Evolutionary conservation across 2,329 filamentous ascomycete genomes (phyloP).

Genomic region (Calonectria honghensis): DNA sequence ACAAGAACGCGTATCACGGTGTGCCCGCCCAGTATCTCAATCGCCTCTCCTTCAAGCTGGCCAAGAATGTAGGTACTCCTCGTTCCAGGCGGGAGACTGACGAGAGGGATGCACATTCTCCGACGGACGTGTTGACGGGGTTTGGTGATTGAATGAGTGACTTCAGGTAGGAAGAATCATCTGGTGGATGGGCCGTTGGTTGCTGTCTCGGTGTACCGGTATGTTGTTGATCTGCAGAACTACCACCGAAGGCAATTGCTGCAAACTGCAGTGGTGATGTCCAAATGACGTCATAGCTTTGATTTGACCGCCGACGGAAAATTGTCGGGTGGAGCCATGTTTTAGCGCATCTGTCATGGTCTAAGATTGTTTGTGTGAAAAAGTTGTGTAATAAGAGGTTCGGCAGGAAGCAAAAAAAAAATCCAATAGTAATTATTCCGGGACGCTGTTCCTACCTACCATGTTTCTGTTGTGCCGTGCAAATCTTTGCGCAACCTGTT

Average conservation of each 20-base stretch:
- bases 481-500: neutral
- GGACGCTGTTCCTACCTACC: neutral
- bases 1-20: neutral
- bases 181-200: neutral
- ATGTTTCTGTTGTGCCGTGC: neutral
- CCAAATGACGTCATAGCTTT: neutral
- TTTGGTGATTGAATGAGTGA: neutral
- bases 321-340: neutral
- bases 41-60: conserved; percentile 5
- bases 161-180: neutral
- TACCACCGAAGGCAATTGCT: neutral
- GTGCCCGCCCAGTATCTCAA: neutral
- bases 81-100: neutral
- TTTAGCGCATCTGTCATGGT: neutral
- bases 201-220: neutral
- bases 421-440: neutral
- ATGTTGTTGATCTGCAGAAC: neutral
- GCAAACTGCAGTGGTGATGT: neutral
- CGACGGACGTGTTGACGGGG: too few species aligned
- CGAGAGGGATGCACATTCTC: neutral
- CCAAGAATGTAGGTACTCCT: neutral
- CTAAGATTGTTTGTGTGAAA: neutral
- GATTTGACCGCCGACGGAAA: neutral
- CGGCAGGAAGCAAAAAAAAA: neutral
- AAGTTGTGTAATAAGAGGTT: neutral